Conservation (phyloP, 2,329 filamentous ascomycete species). For the Fusarium tjaetaba region DNA sequence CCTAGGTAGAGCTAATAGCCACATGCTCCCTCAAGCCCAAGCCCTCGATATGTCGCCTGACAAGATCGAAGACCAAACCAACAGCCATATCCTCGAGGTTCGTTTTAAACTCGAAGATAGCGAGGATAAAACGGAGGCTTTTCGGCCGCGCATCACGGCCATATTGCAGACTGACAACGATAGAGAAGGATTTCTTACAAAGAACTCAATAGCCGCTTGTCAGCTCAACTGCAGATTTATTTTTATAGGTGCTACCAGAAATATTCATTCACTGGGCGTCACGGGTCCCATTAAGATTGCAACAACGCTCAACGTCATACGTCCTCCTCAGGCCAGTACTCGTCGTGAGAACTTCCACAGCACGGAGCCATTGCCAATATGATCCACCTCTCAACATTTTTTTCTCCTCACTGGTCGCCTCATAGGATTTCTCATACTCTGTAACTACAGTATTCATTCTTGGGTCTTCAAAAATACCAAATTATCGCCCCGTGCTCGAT, state of each 20-base stretch:
- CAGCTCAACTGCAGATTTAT: neutral
- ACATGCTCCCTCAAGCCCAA: neutral
- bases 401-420: neutral
- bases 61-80: neutral
- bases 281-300: neutral
- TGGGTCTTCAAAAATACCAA: neutral
- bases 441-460: neutral
- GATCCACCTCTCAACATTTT: neutral
- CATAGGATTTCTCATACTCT: accelerated
- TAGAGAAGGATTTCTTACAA: no score
- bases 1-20: neutral
- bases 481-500: neutral
- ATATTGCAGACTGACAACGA: neutral
- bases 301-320: neutral
- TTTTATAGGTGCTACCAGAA: no score
- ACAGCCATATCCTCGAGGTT: neutral
- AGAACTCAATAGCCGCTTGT: neutral
- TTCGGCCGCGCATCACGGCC: neutral
- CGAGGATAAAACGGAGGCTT: neutral
- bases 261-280: neutral
- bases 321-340: neutral
- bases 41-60: neutral
- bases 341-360: no score
- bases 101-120: neutral
- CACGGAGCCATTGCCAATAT: neutral